Conservation (phyloP, 305 asterid genomes). For the Fraxinus sp. region DNA sequence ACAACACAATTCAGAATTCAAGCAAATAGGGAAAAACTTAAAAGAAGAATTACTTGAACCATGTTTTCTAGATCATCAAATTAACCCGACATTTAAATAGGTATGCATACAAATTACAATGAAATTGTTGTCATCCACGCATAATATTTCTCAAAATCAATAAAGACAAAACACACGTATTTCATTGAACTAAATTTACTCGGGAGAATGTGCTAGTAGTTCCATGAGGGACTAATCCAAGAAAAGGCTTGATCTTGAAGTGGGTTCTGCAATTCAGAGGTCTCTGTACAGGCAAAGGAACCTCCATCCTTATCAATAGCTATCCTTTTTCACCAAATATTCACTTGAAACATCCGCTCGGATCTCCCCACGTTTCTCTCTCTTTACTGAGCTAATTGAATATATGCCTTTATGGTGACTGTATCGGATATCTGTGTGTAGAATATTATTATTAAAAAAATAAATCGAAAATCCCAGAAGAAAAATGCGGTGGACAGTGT, state of each 20-base stretch:
- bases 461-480: neutral
- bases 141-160: neutral
- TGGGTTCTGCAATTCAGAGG: slow-evolving; percentile 44
- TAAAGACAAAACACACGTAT: neutral
- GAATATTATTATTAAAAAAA: neutral
- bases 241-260: slow-evolving; percentile 55
- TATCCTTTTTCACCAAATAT: slow-evolving; percentile 23
- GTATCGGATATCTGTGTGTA: neutral
- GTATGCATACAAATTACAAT: neutral
- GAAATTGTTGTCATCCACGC: neutral
- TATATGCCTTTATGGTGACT: neutral
- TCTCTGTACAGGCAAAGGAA: slow-evolving; percentile 54
- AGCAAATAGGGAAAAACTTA: neutral
- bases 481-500: slow-evolving; percentile 17
- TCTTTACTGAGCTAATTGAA: slow-evolving; percentile 3
- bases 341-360: slow-evolving; percentile 29
- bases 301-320: slow-evolving; percentile 49
- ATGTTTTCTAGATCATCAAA: neutral
- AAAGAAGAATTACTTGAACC: slow-evolving; percentile 18
- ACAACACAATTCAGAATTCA: slow-evolving; percentile 4
- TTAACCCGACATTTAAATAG: neutral
- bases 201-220: slow-evolving; percentile 34
- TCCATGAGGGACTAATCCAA: slow-evolving; percentile 61
- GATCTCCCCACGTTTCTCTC: slow-evolving; percentile 21
- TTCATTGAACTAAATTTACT: slow-evolving; percentile 35